Percentiles rank a stretch among this genome's conserved stretches.
phyloP scores from a whole-genome alignment of 2,329 filamentous ascomycete species.

The Cordyceps tenuipes region DNA sequence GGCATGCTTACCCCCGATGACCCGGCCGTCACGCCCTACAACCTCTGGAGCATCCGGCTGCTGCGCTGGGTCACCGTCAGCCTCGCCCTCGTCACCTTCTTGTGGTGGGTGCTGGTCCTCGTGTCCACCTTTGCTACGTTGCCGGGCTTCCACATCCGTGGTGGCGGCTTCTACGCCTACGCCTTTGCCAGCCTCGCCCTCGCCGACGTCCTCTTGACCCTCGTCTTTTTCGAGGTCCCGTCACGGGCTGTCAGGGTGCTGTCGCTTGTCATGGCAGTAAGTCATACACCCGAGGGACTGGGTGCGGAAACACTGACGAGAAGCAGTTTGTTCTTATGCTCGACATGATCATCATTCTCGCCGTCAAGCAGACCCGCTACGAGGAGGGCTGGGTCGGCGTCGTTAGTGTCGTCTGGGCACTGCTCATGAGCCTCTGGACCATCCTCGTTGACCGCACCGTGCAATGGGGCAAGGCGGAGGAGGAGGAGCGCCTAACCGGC shows the following conservation, averaged over 20 bases:
- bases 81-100: conserved; percentile 65
- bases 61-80: conserved; percentile 70
- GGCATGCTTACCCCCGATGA: conserved; percentile 33
- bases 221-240: conserved; percentile 83
- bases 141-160: conserved; percentile 74
- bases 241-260: conserved; percentile 71
- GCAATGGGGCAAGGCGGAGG: conserved; percentile 83
- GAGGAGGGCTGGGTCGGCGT: conserved; percentile 94
- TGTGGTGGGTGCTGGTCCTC: conserved; percentile 93
- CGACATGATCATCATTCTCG: conserved; percentile 70
- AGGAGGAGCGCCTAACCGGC: conserved; percentile 87
- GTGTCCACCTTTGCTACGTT: conserved; percentile 86
- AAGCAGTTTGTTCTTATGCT: conserved; percentile 34
- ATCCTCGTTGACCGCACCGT: conserved; percentile 74
- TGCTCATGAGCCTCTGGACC: conserved; percentile 71
- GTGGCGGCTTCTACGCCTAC: conserved; percentile 89
- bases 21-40: conserved; percentile 73
- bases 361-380: conserved; percentile 63
- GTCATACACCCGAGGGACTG: not conserved
- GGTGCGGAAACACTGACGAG: not conserved
- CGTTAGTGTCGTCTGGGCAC: conserved; percentile 71
- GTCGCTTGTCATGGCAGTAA: conserved; percentile 52
- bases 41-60: conserved; percentile 82
- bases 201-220: conserved; percentile 63
- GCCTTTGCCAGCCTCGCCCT: conserved; percentile 72